phyloP scores from a whole-genome alignment of 202 grass and related monocot species.

The Panicum hallii region DNA sequence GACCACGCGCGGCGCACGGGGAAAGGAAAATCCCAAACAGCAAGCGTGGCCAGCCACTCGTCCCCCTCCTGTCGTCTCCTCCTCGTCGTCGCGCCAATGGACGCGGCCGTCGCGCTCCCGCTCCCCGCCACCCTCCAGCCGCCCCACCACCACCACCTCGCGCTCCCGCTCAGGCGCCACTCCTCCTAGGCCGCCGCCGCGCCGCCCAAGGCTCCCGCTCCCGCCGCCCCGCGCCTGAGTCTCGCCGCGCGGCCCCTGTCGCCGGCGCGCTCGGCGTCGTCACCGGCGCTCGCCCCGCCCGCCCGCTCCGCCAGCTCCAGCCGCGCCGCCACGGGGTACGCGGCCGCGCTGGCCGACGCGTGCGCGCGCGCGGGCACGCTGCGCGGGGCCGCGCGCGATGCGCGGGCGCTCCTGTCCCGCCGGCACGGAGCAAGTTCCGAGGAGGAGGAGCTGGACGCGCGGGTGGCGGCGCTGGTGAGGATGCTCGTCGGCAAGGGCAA shows the following conservation, averaged over 20 bases:
- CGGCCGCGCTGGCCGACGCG: conserved; percentile 55
- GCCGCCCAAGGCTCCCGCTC: too few relatives aligned
- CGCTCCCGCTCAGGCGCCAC: not conserved
- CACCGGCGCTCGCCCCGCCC: not conserved
- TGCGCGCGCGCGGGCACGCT: conserved; percentile 13
- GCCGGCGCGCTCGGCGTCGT: not conserved
- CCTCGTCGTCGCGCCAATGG: conserved; percentile 19
- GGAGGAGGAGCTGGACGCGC: conserved; percentile 15
- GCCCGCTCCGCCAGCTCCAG: not conserved
- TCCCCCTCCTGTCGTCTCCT: not conserved
- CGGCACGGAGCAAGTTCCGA: not conserved
- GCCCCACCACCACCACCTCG: not conserved
- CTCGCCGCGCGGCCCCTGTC: not conserved
- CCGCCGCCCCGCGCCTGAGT: not conserved
- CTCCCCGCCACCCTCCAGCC: not conserved
- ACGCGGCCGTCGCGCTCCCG: conserved; percentile 42
- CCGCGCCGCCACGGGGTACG: conserved; percentile 57
- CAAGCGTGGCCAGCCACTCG: not conserved
- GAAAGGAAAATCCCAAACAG: not conserved
- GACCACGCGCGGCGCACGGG: not conserved
- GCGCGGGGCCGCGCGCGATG: too few relatives aligned
- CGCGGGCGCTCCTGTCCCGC: not conserved
- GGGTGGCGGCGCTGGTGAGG: conserved; percentile 48
- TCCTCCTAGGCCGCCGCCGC: not conserved
- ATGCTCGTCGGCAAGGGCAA: conserved; percentile 52